Evolutionary conservation across 2,329 filamentous ascomycete genomes (phyloP), one percentile per base, ranked within the genome.

Genomic region (Apiospora arundinis): DNA sequence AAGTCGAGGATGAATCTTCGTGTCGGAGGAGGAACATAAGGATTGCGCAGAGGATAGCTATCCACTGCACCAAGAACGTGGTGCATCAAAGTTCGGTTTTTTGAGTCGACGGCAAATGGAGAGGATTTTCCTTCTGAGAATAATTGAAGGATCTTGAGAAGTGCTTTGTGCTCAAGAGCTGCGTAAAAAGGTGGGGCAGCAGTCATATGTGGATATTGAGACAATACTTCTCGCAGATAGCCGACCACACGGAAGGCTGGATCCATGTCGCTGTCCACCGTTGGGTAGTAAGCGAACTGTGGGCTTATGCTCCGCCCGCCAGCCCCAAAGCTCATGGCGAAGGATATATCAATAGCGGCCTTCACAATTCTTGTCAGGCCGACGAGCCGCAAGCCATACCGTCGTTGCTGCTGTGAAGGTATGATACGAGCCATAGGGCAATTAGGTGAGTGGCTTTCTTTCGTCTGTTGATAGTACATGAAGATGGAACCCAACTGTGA

Each of bases 231-330:
- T 23, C 21, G 4, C n/a, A 48, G 21, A 23, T 21, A 48, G 40
- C 40, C 9, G 1, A 48, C 1, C 5, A 48, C 46, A 23, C 46
- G 46, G 21, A 48, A 48, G 21, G 46, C 46, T 48, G 46, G 46
- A 48, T 48, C 46, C 2, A 8, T 23, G 9, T 23, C 6, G 9
- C 4, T n/a, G 21, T 48, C 21, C 8, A 74, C 65, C 6, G 65
- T 48, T 16, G 70, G 72, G 11, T 72, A 69, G n/a, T 74, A 73
- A 6, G 72, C 46, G 6, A 74, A 72, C 6, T 9, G 28, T 18
- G 70, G 69, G 9, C 68, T 25, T 48, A 74, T 70, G 48, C 70
- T 74, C 42, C 42, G 32, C 16, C 70, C 72, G 40, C 73, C 73
- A 12, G 70, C 72, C 28, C 73, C 70, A 12, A 23, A 32, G 18